Evolutionary conservation across 805 yeast species (phyloP).

Genomic region (Yamadazyma paraphyllophila): DNA sequence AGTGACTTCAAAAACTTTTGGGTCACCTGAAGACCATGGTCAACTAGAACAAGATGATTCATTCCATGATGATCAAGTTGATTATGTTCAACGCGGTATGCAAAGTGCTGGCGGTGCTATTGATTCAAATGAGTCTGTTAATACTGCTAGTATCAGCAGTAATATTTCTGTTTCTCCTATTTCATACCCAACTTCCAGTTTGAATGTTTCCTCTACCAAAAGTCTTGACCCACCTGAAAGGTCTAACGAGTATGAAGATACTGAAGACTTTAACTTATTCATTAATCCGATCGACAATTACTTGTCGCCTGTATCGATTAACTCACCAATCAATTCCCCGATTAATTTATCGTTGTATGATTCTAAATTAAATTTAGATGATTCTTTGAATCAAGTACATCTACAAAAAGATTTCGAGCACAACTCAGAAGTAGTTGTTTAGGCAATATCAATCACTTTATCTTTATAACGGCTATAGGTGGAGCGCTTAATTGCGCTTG

Average conservation of each 20-base stretch:
- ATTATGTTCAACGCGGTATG: background rate
- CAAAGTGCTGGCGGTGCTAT: background rate
- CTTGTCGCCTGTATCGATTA: slow-evolving; percentile 43
- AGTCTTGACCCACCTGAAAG: background rate
- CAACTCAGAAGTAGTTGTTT: slow-evolving; percentile 44
- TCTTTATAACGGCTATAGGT: background rate
- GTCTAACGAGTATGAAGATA: background rate
- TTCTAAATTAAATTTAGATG: background rate
- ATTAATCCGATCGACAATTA: slow-evolving; percentile 20
- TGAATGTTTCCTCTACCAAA: background rate
- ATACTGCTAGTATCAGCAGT: background rate
- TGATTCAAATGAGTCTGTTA: background rate
- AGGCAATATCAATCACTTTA: background rate
- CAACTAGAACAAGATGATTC: background rate
- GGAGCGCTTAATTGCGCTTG: slow-evolving; percentile 8
- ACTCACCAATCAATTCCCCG: slow-evolving; percentile 40
- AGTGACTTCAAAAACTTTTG: background rate
- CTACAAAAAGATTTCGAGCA: slow-evolving; percentile 37
- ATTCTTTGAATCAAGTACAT: background rate
- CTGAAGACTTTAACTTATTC: background rate
- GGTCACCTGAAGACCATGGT: background rate
- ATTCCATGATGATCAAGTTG: background rate
- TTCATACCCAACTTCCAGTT: background rate
- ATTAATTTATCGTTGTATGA: slow-evolving; percentile 33
- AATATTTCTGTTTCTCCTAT: background rate